Conservation (phyloP, 352 stramenopile species). For the Phytophthora pluvialis region DNA sequence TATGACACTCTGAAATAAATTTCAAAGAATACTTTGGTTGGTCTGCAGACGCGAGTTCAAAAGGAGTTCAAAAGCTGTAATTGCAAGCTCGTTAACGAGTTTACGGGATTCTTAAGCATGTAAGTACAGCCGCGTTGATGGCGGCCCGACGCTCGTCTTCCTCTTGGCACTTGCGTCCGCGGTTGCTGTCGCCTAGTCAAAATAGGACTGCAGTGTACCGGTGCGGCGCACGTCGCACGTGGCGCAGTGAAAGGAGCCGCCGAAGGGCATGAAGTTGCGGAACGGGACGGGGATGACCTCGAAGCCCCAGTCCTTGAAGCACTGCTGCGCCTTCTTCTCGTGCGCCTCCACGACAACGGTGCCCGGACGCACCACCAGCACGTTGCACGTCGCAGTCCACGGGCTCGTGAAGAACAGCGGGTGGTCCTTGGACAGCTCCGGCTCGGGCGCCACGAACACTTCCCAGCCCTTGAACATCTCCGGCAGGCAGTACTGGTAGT, state of each 20-base stretch:
- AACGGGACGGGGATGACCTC: conserved; percentile 89
- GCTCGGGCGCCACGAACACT: conserved; percentile 87
- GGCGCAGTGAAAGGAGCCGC: conserved; percentile 90
- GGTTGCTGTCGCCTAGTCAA: conserved; percentile 39
- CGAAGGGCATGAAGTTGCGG: conserved; percentile 92
- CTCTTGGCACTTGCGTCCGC: conserved; percentile 1
- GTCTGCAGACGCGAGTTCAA: no score
- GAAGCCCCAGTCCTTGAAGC: conserved; percentile 91
- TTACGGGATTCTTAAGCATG: no score
- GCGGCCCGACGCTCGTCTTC: neutral
- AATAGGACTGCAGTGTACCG: conserved; percentile 88
- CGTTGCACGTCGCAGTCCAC: conserved; percentile 92
- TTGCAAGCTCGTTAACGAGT: no score
- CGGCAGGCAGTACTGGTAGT: conserved; percentile 87
- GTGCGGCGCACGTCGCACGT: conserved; percentile 87
- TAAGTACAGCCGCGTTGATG: no score
- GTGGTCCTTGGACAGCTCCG: conserved; percentile 77
- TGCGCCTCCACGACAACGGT: conserved; percentile 87
- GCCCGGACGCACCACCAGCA: conserved; percentile 84
- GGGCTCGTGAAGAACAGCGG: conserved; percentile 91
- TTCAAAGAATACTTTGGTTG: no score
- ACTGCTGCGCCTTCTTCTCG: conserved; percentile 79
- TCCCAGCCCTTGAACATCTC: conserved; percentile 94
- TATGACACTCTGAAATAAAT: no score
- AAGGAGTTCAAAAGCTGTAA: no score